Base-by-base conservation (phyloP, 2,329 filamentous ascomycete species). In the Cladosporium sp. region DNA sequence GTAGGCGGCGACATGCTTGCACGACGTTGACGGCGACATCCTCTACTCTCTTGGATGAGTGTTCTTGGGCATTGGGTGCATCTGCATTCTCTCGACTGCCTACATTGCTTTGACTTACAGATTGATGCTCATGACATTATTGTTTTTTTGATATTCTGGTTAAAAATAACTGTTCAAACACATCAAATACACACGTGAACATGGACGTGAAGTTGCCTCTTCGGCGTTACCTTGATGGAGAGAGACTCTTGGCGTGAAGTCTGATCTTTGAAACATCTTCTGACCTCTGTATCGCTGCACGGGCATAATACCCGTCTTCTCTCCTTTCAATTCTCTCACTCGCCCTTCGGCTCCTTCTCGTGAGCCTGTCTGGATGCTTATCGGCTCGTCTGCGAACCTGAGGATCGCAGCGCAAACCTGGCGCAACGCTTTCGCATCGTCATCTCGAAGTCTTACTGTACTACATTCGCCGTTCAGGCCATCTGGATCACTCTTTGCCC, bases 311-410 rank as follows among this genome's bases (percentile, higher is more conserved):
- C 34, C 51, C 32, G 46, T 57, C 54, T 46, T 46, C 54, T 28
- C 21, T 53, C 23, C 49, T 56, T 63, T 23, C 25, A 46, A n/a
- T 34, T 36, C 32, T 53, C 48, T 39, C 59, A 16, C 16, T 34
- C 34, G 14, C 25, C 34, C 10, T 56, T 28, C 25, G 60, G 60
- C 60, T 63, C 60, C 11, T 46, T 54, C 25, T 16, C 11, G 54
- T 64, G 67, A 63, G 66, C 67, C 51, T 51, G 61, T 61, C 67
- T 67, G 66, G 51, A 69, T 69, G 67, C 66, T 63, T 57, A 49
- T 66, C 64, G 66, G 67, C 58, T 60, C 58, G 43, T 49, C 39
- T 23, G 51, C 49, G 7, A 58, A 65, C 32, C 48, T 66, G 64
- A 69, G 59, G 64, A 67, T 61, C 62, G 64, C 63, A 34, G 54